A percentile compares a stretch with the other conserved stretches of the same genome.
Evolutionary conservation across 176 grass and related monocot genomes (phyloP).

Genomic region (Aegilops umbellulata): DNA sequence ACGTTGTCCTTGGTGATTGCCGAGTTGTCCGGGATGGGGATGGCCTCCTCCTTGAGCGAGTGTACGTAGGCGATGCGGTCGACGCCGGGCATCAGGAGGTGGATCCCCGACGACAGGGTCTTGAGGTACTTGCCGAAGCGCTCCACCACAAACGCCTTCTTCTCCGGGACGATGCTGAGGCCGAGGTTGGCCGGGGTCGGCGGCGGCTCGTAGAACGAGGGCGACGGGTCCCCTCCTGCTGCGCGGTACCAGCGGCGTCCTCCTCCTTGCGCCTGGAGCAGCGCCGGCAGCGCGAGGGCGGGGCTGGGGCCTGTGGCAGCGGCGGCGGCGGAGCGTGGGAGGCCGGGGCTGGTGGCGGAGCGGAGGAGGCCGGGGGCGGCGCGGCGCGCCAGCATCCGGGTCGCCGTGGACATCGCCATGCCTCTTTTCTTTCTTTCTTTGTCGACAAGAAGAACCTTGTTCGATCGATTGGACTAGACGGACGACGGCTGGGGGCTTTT

Average conservation of each 20-base stretch:
- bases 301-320: background rate
- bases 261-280: background rate
- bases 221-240: background rate
- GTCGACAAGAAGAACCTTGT: too few relatives aligned
- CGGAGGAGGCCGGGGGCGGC: too few relatives aligned
- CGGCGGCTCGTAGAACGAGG: background rate
- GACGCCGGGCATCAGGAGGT: conserved; percentile 66
- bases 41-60: conserved; percentile 97
- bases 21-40: conserved; percentile 80
- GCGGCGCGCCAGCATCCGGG: too few relatives aligned
- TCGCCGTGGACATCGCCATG: too few relatives aligned
- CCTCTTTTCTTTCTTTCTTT: too few relatives aligned
- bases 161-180: conserved; percentile 86
- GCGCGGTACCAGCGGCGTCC: background rate
- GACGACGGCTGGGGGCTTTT: too few relatives aligned
- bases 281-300: background rate
- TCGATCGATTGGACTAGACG: too few relatives aligned
- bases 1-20: conserved; percentile 99
- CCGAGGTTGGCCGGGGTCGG: conserved; percentile 68
- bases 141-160: conserved; percentile 85
- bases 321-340: background rate
- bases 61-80: conserved; percentile 92
- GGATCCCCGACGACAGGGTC: conserved; percentile 80
- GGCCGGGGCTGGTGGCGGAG: background rate
- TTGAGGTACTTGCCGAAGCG: conserved; percentile 80